Conservation (phyloP, 176 grass and related monocot species). For the Otatea glauca region DNA sequence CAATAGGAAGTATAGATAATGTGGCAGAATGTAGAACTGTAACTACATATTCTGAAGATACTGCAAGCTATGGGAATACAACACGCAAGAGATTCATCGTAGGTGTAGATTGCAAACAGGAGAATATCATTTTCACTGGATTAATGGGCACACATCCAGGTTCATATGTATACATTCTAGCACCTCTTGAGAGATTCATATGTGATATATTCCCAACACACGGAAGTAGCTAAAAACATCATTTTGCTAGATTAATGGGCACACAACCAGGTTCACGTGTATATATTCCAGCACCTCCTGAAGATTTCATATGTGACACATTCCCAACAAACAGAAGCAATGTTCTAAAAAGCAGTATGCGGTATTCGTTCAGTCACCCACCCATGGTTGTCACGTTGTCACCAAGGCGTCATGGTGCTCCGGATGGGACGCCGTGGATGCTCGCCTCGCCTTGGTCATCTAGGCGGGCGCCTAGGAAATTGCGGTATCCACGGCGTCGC, state of each 20-base stretch:
- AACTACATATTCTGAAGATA: not conserved
- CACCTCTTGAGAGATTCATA: not conserved
- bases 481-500: too few species aligned
- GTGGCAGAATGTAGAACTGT: not conserved
- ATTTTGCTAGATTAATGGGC: constrained; percentile 3
- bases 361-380: too few species aligned
- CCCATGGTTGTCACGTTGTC: too few species aligned
- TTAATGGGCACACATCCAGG: not conserved
- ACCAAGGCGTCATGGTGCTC: too few species aligned
- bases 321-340: constrained; percentile 19
- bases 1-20: not conserved
- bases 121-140: not conserved
- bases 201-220: constrained; percentile 25
- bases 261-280: constrained; percentile 12
- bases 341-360: too few species aligned
- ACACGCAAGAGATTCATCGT: not conserved
- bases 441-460: too few species aligned
- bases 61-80: constrained; percentile 12
- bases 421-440: too few species aligned
- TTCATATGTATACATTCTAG: constrained; percentile 2
- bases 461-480: too few species aligned
- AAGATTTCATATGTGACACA: not conserved
- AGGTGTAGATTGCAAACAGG: not conserved
- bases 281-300: constrained; percentile 1
- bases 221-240: not conserved